Base-by-base conservation (phyloP, 139 green algal species). In the Zygnema circumcarinatum region DNA sequence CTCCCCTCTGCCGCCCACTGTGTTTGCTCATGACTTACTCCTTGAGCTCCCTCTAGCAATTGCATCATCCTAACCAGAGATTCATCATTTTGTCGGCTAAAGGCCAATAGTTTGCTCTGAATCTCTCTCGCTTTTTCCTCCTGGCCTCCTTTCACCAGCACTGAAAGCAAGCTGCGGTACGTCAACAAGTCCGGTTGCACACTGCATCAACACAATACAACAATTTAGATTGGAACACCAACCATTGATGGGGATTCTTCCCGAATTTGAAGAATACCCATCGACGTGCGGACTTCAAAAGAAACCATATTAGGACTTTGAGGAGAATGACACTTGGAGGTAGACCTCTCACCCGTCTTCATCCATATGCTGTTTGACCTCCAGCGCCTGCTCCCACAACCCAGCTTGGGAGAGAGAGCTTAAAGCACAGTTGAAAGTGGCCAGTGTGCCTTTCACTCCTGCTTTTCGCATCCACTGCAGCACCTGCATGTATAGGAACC, bases 361-460 rank as follows among this genome's bases (percentile, higher is more conserved):
- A 53, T 87, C 31, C 84, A 89, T 89, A 41, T 78, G 84, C 21
- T 81, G 20, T 67, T 87, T 54, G 20, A 87, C 53, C 32, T 38
- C 2, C 3, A 85, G 31, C 20, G 84, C 84, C 2, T 89, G 52
- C 35, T 89, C 38, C 52, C 47, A 87, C 29, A 68, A n/a, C 21
- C 84, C 76, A 16, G 76, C 35, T 52, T 41, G 69, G 11, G 11
- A 39, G 11, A 78, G 69, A 41, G 35, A 52, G 11, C 69, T 41
- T 16, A 78, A 41, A 39, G 36, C 69, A 39, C 11, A 41, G 16
- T 78, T 78, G 16, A 52, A 78, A 39, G 69, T 78, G 69, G 11
- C 35, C 7, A 78, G 35, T 16, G 69, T 78, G 7, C 69, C 69
- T 16, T 41, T 78, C 69, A 78, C 69, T 22, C 69, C 35, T 16